Evolutionary conservation across 129 eudicot species (phyloP).

Genomic region (Kitagawia praeruptora): DNA sequence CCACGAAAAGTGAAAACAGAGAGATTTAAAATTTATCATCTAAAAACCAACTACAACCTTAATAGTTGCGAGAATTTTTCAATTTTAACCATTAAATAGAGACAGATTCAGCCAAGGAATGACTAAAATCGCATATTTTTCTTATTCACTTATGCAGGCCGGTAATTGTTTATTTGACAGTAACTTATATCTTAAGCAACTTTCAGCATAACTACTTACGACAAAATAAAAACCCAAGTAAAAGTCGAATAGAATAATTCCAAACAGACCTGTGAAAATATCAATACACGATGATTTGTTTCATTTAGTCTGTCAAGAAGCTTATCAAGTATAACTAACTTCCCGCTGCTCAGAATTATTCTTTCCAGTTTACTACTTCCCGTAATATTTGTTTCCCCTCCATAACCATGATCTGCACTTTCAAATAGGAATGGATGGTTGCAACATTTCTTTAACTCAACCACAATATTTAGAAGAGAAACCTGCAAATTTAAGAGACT

Average conservation of each 20-base stretch:
- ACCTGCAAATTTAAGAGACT: conserved; percentile 46
- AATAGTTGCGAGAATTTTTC: not conserved
- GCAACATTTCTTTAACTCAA: conserved; percentile 98
- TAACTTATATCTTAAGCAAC: not conserved
- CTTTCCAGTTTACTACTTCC: conserved; percentile 93
- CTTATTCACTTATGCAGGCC: not conserved
- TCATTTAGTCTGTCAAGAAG: conserved; percentile 81
- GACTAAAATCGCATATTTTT: not conserved
- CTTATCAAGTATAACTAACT: conserved; percentile 90
- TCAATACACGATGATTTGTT: conserved; percentile 91
- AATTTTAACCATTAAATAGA: not conserved
- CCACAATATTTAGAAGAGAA: conserved; percentile 92
- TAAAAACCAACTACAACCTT: not conserved
- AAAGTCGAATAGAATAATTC: not conserved
- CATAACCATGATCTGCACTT: conserved; percentile 99
- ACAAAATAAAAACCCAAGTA: not conserved
- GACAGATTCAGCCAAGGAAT: not conserved
- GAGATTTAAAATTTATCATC: not conserved
- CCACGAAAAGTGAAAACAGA: not conserved
- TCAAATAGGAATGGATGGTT: conserved; percentile 96
- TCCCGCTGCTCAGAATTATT: conserved; percentile 85
- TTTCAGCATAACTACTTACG: not conserved
- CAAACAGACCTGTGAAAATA: conserved; percentile 83
- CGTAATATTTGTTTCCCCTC: conserved; percentile 69
- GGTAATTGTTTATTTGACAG: not conserved